Percentiles rank a stretch among this genome's conserved stretches.
These are phyloP conservation scores for Solanum sejunctum DNA, from an alignment of 257 asterid species.

Conservation along the genomic window DNA sequence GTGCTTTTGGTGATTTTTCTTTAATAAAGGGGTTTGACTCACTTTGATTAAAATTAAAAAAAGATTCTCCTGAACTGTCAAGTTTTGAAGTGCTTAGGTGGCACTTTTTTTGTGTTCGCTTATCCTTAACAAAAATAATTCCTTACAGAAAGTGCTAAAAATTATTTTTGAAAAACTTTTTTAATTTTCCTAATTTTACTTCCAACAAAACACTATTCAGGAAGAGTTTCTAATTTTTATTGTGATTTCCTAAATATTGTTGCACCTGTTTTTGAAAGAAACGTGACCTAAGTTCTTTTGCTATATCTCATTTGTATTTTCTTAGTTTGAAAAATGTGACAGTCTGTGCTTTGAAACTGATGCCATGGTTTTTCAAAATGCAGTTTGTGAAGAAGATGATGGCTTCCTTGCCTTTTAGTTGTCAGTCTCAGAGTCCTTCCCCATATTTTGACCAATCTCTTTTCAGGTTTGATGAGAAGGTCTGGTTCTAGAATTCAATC, in stretches of 20 bases:
- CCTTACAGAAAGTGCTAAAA: neutral
- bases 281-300: neutral
- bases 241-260: neutral
- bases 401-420: constrained; percentile 55
- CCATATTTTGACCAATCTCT: constrained; percentile 93
- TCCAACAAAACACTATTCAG: neutral
- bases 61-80: neutral
- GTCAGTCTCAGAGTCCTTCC: constrained; percentile 97
- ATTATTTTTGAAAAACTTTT: neutral
- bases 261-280: neutral
- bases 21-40: neutral
- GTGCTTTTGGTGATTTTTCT: neutral
- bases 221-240: neutral
- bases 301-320: neutral
- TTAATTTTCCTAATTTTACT: neutral
- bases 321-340: neutral
- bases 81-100: neutral
- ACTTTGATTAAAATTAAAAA: neutral
- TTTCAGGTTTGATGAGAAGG: constrained; percentile 94
- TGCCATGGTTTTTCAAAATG: constrained; percentile 6
- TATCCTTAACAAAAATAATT: neutral
- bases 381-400: constrained; percentile 92
- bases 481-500: constrained; percentile 12
- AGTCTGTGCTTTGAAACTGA: neutral
- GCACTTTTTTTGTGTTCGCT: neutral